Evolutionary conservation across 371 early-diverging fungal genomes (phyloP).

Genomic region (Mucor racemosus): DNA sequence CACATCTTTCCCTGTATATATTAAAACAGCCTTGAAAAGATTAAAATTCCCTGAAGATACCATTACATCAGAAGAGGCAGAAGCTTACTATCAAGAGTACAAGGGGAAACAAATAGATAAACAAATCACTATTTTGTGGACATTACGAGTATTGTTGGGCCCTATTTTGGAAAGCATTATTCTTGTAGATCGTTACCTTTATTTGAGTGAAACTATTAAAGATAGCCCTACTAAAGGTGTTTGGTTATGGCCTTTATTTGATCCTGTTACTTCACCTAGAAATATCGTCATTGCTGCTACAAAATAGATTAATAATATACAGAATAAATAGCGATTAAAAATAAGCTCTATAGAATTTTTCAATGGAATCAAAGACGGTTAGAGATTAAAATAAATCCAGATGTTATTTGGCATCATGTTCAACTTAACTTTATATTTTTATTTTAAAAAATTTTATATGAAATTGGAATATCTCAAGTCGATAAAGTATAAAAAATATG

Average conservation of each 20-base stretch:
- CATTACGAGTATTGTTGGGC: slow-evolving; percentile 74
- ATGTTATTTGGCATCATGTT: too few species aligned
- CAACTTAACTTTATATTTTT: too few species aligned
- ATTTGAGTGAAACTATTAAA: slow-evolving; percentile 54
- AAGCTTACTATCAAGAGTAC: slow-evolving; percentile 41
- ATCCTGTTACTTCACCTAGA: slow-evolving; percentile 45
- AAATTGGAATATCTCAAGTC: too few species aligned
- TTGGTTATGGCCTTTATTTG: slow-evolving; percentile 55
- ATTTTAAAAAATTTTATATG: too few species aligned
- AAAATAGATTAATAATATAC: slow-evolving; percentile 28
- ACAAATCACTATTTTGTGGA: slow-evolving; percentile 79
- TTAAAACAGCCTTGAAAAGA: slow-evolving; percentile 42
- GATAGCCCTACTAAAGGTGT: slow-evolving; percentile 39
- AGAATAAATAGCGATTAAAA: too few species aligned
- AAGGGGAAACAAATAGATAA: slow-evolving; percentile 47
- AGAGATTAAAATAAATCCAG: too few species aligned
- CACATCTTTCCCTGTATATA: slow-evolving; percentile 37
- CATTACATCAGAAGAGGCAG: slow-evolving; percentile 47
- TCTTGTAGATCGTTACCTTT: slow-evolving; percentile 75
- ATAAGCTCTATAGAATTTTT: too few species aligned
- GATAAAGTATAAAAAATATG: too few species aligned
- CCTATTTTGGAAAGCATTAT: slow-evolving; percentile 78
- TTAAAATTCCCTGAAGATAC: slow-evolving; percentile 45
- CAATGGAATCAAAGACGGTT: too few species aligned
- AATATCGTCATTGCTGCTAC: slow-evolving; percentile 51